A percentile compares a stretch with the other conserved stretches of the same genome.
phyloP scores from a whole-genome alignment of 805 yeast species.

The Yamadazyma endophytica region DNA sequence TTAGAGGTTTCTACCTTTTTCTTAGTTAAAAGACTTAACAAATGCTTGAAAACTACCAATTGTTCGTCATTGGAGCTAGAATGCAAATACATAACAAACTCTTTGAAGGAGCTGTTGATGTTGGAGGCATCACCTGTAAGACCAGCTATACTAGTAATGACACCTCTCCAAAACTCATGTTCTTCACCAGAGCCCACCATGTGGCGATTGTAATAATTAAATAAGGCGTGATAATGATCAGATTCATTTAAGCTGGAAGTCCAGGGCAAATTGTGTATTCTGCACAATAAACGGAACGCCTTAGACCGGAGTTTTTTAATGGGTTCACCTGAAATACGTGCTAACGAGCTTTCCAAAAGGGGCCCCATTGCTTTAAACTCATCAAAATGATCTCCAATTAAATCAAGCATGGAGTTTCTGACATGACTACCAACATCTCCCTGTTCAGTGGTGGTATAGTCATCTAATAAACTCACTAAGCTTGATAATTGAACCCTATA shows the following conservation, averaged over 20 bases:
- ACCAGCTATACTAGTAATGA: conserved; percentile 54
- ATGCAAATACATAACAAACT: conserved; percentile 17
- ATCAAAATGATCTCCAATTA: conserved; percentile 28
- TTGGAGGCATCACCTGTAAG: conserved; percentile 43
- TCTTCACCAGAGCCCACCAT: neutral
- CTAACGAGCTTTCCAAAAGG: conserved; percentile 19
- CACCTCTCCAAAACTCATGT: conserved; percentile 51
- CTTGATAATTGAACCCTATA: too few relatives aligned
- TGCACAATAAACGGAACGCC: conserved; percentile 34
- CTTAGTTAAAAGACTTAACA: conserved; percentile 17
- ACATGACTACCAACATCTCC: conserved; percentile 92
- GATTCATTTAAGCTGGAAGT: neutral
- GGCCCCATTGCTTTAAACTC: conserved; percentile 1
- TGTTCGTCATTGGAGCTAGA: conserved; percentile 1
- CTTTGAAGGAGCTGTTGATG: conserved; percentile 38
- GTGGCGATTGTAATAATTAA: conserved; percentile 1
- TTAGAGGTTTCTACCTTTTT: conserved; percentile 6
- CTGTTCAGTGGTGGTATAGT: conserved; percentile 71
- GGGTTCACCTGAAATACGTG: conserved; percentile 62
- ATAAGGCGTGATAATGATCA: conserved; percentile 5
- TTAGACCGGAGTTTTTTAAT: conserved; percentile 49
- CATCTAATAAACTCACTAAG: conserved; percentile 49
- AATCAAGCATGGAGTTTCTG: conserved; percentile 46
- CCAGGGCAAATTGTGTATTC: conserved; percentile 17
- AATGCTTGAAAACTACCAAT: conserved; percentile 8